A percentile compares a stretch with the other conserved stretches of the same genome.
These are phyloP conservation scores for Rossbeevera mucosa DNA, from an alignment of 768 basidiomycete species.

Conservation along the genomic window DNA sequence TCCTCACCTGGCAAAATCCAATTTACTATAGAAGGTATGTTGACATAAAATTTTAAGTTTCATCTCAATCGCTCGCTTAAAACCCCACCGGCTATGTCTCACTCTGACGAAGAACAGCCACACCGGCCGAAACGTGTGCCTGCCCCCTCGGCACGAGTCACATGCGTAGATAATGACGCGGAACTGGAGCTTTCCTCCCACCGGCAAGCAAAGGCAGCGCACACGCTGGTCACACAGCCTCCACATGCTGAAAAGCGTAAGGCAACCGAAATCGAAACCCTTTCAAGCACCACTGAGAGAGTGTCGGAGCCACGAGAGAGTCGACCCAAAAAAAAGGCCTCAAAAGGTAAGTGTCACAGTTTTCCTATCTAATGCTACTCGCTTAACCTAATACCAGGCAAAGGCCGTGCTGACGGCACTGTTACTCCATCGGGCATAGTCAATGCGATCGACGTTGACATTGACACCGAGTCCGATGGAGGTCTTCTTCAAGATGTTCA, in stretches of 20 bases:
- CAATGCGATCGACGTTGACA: no score
- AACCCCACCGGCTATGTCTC: neutral
- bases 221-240: neutral
- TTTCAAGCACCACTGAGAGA: no score
- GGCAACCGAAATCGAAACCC: no score
- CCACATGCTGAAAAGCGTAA: neutral
- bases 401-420: neutral
- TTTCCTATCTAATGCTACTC: neutral
- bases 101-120: neutral
- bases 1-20: neutral
- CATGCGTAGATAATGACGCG: neutral
- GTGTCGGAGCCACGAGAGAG: neutral
- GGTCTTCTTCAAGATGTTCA: neutral
- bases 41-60: neutral
- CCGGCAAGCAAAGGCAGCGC: neutral
- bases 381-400: no score
- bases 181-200: neutral
- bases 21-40: neutral
- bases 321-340: neutral
- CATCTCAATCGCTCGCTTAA: neutral
- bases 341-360: neutral
- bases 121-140: neutral
- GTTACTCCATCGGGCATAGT: neutral
- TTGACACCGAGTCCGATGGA: neutral
- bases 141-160: neutral